Evolutionary conservation across 768 basidiomycete species (phyloP).

Genomic region (Boletus reticuloceps): DNA sequence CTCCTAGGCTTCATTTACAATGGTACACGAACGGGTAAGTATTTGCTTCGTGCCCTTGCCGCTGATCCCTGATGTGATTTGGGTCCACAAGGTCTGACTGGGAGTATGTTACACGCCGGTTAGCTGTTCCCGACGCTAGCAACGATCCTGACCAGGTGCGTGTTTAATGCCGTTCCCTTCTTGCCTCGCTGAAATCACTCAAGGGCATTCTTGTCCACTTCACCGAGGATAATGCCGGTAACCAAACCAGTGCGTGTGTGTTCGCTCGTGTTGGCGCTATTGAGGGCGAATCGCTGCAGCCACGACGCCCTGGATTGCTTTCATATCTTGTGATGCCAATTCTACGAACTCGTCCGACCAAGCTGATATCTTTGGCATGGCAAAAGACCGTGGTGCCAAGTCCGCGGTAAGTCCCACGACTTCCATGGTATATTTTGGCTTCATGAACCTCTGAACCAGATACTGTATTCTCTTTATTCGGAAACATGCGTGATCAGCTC

Average conservation of each 20-base stretch:
- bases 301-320: constrained; percentile 86
- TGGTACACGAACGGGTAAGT: constrained; percentile 57
- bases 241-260: constrained; percentile 48
- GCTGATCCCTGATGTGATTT: constrained; percentile 9
- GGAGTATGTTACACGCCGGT: constrained; percentile 58
- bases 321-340: constrained; percentile 81
- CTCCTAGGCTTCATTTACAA: constrained; percentile 47
- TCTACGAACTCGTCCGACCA: constrained; percentile 58
- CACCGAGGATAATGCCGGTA: constrained; percentile 54
- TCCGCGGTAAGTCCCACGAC: constrained; percentile 58
- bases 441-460: constrained; percentile 36
- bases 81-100: constrained; percentile 42
- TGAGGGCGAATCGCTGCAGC: constrained; percentile 38
- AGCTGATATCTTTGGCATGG: constrained; percentile 80
- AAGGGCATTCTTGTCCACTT: constrained; percentile 87
- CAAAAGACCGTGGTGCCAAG: constrained; percentile 72
- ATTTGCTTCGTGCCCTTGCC: background rate
- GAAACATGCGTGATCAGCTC: constrained; percentile 73
- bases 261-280: constrained; percentile 17
- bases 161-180: background rate
- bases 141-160: constrained; percentile 56
- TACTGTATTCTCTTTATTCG: constrained; percentile 75
- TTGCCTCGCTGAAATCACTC: background rate
- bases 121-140: constrained; percentile 45
- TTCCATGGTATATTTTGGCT: background rate